These are phyloP conservation scores for Suillus weaverae DNA, from an alignment of 768 basidiomycete genomes.

Conservation along the genomic window DNA sequence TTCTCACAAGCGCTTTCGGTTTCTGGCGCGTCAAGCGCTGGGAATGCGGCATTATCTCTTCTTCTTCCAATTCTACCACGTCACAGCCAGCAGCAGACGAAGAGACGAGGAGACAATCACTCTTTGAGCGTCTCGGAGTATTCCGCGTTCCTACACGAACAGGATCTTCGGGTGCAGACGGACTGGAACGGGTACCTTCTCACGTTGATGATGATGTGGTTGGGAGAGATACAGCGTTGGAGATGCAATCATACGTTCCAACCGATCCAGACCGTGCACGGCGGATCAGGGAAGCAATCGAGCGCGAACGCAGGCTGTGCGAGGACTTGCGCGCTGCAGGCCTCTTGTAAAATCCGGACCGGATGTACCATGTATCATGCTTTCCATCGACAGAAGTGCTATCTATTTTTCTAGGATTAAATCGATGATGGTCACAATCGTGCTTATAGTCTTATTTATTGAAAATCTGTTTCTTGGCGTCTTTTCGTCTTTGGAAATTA, in stretches of 20 bases:
- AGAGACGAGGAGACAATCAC: constrained; percentile 22
- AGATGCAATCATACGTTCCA: constrained; percentile 12
- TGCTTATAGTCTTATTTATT: constrained; percentile 1
- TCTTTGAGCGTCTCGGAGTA: constrained; percentile 31
- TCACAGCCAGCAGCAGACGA: constrained; percentile 21
- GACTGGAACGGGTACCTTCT: constrained; percentile 16
- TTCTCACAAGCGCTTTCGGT: constrained; percentile 86
- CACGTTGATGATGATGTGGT: constrained; percentile 30
- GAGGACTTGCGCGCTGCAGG: constrained; percentile 64
- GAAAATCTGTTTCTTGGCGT: neutral
- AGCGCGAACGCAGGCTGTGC: constrained; percentile 57
- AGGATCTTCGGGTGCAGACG: constrained; percentile 13
- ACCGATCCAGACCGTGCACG: constrained; percentile 47
- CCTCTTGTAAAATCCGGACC: constrained; percentile 42
- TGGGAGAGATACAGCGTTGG: neutral
- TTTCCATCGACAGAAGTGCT: neutral
- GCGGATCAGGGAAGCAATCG: constrained; percentile 45
- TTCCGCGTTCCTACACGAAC: constrained; percentile 12
- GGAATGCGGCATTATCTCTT: constrained; percentile 74
- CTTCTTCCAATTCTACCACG: constrained; percentile 29
- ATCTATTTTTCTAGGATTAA: constrained; percentile 6
- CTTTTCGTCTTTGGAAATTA: neutral
- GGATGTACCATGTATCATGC: neutral
- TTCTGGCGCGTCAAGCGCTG: constrained; percentile 91
- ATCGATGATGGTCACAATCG: neutral